A percentile compares a stretch with the other conserved stretches of the same genome.
Evolutionary conservation across 2,329 filamentous ascomycete genomes (phyloP).

Genomic region (Xylaria sp.): DNA sequence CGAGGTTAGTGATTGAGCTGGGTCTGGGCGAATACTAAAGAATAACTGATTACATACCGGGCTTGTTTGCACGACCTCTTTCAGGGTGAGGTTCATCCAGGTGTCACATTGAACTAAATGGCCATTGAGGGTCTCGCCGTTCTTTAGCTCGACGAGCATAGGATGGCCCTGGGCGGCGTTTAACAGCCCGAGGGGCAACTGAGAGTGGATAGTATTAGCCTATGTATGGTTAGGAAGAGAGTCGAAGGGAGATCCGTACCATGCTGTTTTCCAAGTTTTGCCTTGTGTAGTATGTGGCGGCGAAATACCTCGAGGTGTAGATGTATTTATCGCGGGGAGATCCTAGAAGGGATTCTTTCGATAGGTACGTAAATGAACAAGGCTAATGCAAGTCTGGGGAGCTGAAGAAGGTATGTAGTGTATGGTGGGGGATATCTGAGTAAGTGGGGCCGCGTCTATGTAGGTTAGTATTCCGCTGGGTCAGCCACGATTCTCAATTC

Average conservation of each 20-base stretch:
- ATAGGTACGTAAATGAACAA: slow-evolving; percentile 16
- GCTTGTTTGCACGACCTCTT: slow-evolving; percentile 96
- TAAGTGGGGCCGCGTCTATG: background rate
- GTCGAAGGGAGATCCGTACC: slow-evolving; percentile 19
- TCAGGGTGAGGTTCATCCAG: slow-evolving; percentile 99
- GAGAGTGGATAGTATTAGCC: slow-evolving; percentile 38
- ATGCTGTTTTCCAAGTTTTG: slow-evolving; percentile 21
- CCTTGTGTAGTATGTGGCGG: slow-evolving; percentile 14
- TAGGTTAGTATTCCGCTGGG: background rate
- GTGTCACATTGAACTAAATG: slow-evolving; percentile 97
- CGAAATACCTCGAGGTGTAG: background rate
- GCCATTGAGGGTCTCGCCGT: slow-evolving; percentile 88
- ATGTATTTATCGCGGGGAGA: background rate
- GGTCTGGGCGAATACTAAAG: background rate
- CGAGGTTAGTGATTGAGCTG: slow-evolving; percentile 39
- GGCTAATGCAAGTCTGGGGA: slow-evolving; percentile 31
- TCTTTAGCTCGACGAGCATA: slow-evolving; percentile 70
- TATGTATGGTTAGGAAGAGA: background rate
- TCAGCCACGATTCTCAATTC: background rate
- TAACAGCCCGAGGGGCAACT: slow-evolving; percentile 83
- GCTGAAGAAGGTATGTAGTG: slow-evolving; percentile 17
- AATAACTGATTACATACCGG: slow-evolving; percentile 62
- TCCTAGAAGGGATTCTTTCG: background rate
- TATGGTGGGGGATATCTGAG: background rate
- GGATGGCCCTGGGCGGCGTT: slow-evolving; percentile 97